Evolutionary conservation across 2,329 filamentous ascomycete genomes (phyloP), one percentile per base, ranked within the genome.

Genomic region (Fusarium dimerum): DNA sequence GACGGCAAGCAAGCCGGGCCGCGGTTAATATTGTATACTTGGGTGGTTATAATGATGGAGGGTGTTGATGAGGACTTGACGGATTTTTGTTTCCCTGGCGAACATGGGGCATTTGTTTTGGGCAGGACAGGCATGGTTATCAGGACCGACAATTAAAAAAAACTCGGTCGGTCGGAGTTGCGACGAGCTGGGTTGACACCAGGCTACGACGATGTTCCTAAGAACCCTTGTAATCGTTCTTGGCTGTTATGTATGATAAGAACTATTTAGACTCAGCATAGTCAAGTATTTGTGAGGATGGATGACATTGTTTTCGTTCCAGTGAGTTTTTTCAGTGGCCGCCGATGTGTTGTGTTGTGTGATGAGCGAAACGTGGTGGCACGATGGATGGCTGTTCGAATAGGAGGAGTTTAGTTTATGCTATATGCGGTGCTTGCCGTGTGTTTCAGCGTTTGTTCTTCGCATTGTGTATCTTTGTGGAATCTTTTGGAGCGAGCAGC

Each of bases 191-290:
- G 51, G 52, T 54, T n/a, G 30, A 54, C 50, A 56, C 58, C 52
- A 56, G 63, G 60, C 60, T 59, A 66, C 54, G 63, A 66, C 55
- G 55, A 66, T 63, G 57, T 64, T 64, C 61, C 56, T 66, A 66
- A 26, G 59, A 56, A 66, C 63, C 61, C 63, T 66, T 66, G 59
- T 66, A 66, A 66, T 66, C 60, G 63, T 60, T 60, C 49, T 65
- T 66, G 60, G 63, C 56, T 55, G 55, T 49, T 64, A 59, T 62
- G 63, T 66, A 66, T 64, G 63, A 66, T 66, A 66, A 58, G 62
- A 60, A 51, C 54, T 48, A 54, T 55, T 50, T 46, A 29, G 48
- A 17, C 20, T 55, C 48, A 52, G 53, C 45, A 44, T 47, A 36
- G 17, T 48, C 43, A 38, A 50, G 29, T 48, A 51, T 40, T 51